Evolutionary conservation across 148 eudicot genomes (phyloP), one percentile per base, ranked within the genome.

Genomic region (Arctostaphylos glauca): DNA sequence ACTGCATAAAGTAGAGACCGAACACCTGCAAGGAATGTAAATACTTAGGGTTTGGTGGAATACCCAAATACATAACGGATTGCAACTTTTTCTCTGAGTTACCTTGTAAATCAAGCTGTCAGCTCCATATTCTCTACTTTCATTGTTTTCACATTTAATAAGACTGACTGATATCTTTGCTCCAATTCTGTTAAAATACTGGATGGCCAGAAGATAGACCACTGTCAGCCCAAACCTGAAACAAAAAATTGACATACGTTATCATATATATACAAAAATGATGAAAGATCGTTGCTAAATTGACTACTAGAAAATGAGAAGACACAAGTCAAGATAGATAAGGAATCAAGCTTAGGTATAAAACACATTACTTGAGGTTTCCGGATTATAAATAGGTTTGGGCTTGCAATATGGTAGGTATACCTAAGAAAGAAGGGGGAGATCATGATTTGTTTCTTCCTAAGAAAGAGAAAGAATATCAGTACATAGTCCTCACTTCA

Each of bases 41-140:
- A 46, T 19, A 74, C 9, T 80, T 9, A 53, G 73, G n/a, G 50
- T 54, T 19, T 15, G 19, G 46, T 75, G n/a, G 52, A 77, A 70
- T 7, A 18, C 67, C 77, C 43, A 71, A 71, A 70, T 76, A 16
- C 60, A 19, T 43, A 15, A 64, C 10, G 59, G 12, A 21, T 77
- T 50, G 21, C 49, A 66, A 2, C 19, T 13, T 25, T 58, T 73
- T 52, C 19, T 78, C 71, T 10, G 75, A 9, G 73, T 82, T 74
- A 95, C 99, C 99, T 96, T 96, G 90, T 96, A 96, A 76, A 96
- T 86, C 89, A 94, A 87, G 86, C 99, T 96, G 86, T 93, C 90
- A 54, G 98, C 97, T 76, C 88, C 90, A 84, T 89, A 88, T 85
- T 96, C 99, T 75, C 80, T 86, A 86, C 84, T 89, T 72, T 94